Evolutionary conservation across 2,329 filamentous ascomycete genomes (phyloP), one percentile per base, ranked within the genome.

Genomic region (Aspergillus quadricinctus): DNA sequence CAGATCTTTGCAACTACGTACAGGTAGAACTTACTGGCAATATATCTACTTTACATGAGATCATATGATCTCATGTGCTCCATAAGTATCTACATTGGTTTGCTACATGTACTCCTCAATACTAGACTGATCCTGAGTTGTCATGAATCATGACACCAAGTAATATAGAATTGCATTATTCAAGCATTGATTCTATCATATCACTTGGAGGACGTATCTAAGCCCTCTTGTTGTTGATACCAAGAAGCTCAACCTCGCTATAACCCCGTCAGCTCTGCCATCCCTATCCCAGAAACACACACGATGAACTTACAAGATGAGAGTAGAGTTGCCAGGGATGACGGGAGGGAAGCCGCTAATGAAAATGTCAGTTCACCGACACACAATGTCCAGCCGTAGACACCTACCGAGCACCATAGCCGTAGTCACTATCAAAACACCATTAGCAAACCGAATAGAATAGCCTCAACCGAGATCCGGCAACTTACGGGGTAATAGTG

Each of bases 341-440:
- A 87, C 80, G 55, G 85, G 87, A 35, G 88, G 85, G 79, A 92
- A 94, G 55, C 90, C 91, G 65, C 89, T 92, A 46, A n/a, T 8
- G 3, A 17, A 37, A 19, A 50, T 25, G 43, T 46, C 11, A 46
- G 43, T 46, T 46, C 5, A 27, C 14, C 11, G 10, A 25, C 3
- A 21, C 43, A 25, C 21, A 2, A 21, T 9, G 10, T 21, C 40
- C 19, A 19, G 10, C n/a, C 19, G 10, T 1, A 23, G 11, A 21
- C 19, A 73, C 74, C 57, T 73, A 77, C 75, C 66, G 59, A n/a
- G 64, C 31, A 40, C 75, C 75, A 57, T 78, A 78, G 56, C 69
- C 76, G 57, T 64, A 76, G 58, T 74, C 71, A 53, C 73, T 75
- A 37, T 35, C 63, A 17, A 45, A 61, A 56, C 46, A 52, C 52